These are phyloP conservation scores for Phaeotremella fagi DNA, from an alignment of 768 basidiomycete genomes.

Conservation along the genomic window DNA sequence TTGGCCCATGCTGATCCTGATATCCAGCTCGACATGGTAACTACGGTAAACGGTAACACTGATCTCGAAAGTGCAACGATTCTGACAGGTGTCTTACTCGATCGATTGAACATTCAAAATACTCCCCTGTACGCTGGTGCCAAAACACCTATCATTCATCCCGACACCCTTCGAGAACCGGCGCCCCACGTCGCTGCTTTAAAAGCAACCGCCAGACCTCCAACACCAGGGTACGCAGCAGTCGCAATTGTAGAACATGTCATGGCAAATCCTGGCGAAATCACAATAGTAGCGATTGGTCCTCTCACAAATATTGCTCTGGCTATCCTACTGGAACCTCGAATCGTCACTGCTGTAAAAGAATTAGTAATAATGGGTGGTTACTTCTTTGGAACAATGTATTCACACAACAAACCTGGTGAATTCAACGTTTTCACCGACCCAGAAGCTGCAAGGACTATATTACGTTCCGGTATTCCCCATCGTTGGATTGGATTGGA, in stretches of 20 bases:
- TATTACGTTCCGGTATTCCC: neutral
- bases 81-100: slow-evolving; percentile 4
- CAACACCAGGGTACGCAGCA: neutral
- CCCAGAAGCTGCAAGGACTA: slow-evolving; percentile 1
- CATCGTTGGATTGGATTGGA: slow-evolving; percentile 5
- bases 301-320: slow-evolving; percentile 3
- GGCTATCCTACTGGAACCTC: slow-evolving; percentile 2
- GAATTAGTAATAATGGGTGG: slow-evolving; percentile 6
- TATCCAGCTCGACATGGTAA: slow-evolving; percentile 8
- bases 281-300: slow-evolving; percentile 5
- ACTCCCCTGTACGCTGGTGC: neutral
- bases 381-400: slow-evolving; percentile 2
- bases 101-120: neutral
- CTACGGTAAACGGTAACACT: slow-evolving; percentile 8
- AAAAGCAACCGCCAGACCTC: neutral
- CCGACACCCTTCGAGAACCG: neutral
- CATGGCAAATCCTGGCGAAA: slow-evolving; percentile 1
- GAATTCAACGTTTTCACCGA: slow-evolving; percentile 5
- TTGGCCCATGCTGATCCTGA: slow-evolving; percentile 5
- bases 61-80: slow-evolving; percentile 11
- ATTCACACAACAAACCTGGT: neutral
- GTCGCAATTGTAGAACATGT: neutral
- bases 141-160: neutral
- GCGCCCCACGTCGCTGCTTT: neutral
- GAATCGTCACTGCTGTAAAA: slow-evolving; percentile 1